These are phyloP conservation scores for Backusella mclennaniae DNA, from an alignment of 192 early-diverging fungal species.

Conservation along the genomic window DNA sequence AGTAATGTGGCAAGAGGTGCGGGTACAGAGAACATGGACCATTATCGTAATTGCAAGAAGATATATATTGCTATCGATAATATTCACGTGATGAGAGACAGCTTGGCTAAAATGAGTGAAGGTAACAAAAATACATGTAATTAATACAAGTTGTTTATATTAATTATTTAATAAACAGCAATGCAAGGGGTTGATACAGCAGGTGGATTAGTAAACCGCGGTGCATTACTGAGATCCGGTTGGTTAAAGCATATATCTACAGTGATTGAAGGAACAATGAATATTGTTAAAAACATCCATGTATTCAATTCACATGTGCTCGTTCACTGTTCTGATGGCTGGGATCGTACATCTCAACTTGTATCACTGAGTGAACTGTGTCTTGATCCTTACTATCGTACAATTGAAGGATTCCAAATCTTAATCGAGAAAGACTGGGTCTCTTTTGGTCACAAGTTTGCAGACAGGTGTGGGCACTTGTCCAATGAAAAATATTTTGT, in stretches of 20 bases:
- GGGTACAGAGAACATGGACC: slow-evolving; percentile 92
- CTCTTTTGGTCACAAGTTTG: slow-evolving; percentile 96
- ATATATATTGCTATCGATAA: slow-evolving; percentile 93
- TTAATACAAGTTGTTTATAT: not conserved
- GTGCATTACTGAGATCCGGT: slow-evolving; percentile 63
- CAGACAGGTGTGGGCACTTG: slow-evolving; percentile 88
- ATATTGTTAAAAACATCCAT: slow-evolving; percentile 82
- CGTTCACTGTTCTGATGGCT: slow-evolving; percentile 98
- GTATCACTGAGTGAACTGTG: slow-evolving; percentile 87
- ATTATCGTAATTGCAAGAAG: slow-evolving; percentile 87
- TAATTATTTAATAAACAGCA: slow-evolving; percentile 30
- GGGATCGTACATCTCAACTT: slow-evolving; percentile 97
- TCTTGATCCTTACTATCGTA: slow-evolving; percentile 95
- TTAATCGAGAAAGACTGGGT: slow-evolving; percentile 98
- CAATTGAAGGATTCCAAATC: slow-evolving; percentile 86
- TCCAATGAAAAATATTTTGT: slow-evolving; percentile 73
- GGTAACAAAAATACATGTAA: slow-evolving; percentile 43
- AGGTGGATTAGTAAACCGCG: slow-evolving; percentile 42
- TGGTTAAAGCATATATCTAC: slow-evolving; percentile 89
- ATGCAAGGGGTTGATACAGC: slow-evolving; percentile 49
- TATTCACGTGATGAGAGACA: slow-evolving; percentile 97
- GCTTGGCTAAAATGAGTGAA: slow-evolving; percentile 78
- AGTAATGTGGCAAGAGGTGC: slow-evolving; percentile 91
- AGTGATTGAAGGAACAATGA: slow-evolving; percentile 75
- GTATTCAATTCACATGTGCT: slow-evolving; percentile 77